These are phyloP conservation scores for Sporobolomyces roseus DNA, from an alignment of 768 basidiomycete species.

Conservation along the genomic window DNA sequence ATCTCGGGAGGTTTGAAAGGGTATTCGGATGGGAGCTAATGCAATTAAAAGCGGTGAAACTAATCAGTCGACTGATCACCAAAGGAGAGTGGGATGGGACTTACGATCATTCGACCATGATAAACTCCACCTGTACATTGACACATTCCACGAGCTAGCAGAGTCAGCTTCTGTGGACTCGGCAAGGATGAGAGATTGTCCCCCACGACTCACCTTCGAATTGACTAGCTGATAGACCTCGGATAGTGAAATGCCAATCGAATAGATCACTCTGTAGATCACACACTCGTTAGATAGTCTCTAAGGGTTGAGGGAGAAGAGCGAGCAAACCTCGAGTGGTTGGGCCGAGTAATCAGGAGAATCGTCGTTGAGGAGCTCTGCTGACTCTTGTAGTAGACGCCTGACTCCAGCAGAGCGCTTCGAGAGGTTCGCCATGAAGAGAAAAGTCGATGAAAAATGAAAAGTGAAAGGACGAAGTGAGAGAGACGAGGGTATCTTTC, in stretches of 20 bases:
- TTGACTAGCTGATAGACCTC: constrained; percentile 71
- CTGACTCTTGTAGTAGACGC: constrained; percentile 93
- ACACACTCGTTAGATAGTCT: not conserved
- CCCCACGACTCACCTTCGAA: constrained; percentile 57
- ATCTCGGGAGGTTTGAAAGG: constrained; percentile 94
- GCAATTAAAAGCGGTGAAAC: constrained; percentile 42
- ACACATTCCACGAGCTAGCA: not conserved
- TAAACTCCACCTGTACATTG: constrained; percentile 82
- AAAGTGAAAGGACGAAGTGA: not conserved
- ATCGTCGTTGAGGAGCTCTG: constrained; percentile 78
- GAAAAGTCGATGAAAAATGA: not conserved
- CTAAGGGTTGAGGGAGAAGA: not conserved
- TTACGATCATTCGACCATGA: constrained; percentile 63
- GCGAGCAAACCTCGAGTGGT: constrained; percentile 60
- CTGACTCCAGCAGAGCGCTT: constrained; percentile 53
- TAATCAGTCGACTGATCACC: not conserved
- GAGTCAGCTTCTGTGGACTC: not conserved
- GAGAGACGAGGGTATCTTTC: no score
- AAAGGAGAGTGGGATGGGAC: not conserved
- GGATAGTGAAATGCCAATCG: constrained; percentile 97
- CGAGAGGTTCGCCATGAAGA: not conserved
- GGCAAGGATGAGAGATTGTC: not conserved
- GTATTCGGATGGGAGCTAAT: constrained; percentile 80
- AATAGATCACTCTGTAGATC: constrained; percentile 58
- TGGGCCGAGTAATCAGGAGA: constrained; percentile 79